Percentiles rank a stretch among this genome's conserved stretches.
These are phyloP conservation scores for Nicotiana knightiana DNA, from an alignment of 257 asterid species.

Conservation along the genomic window DNA sequence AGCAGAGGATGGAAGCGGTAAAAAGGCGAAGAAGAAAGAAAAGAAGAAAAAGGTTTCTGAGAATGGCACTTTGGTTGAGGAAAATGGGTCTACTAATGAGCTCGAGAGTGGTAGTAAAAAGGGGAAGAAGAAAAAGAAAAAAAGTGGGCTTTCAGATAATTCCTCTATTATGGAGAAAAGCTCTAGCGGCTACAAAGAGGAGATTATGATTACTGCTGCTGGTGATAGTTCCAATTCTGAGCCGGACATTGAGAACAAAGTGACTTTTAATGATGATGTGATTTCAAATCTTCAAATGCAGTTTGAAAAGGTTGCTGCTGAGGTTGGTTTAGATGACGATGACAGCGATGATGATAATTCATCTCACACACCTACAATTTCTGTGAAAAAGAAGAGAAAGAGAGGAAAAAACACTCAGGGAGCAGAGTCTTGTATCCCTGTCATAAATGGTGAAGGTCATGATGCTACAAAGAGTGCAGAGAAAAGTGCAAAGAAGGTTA, in stretches of 20 bases:
- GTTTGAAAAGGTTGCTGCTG: conserved; percentile 85
- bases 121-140: conserved; percentile 27
- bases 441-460: conserved; percentile 24
- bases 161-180: conserved; percentile 9
- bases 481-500: conserved; percentile 75
- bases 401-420: conserved; percentile 30
- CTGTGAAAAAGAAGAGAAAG: conserved; percentile 53
- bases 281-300: conserved; percentile 79
- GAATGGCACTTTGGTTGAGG: conserved; percentile 9
- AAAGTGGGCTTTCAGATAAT: conserved; percentile 19
- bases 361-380: conserved; percentile 23
- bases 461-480: conserved; percentile 41
- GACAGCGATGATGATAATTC: conserved; percentile 29
- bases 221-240: conserved; percentile 17
- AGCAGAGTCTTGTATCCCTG: conserved; percentile 11
- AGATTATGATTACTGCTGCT: conserved; percentile 11
- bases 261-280: conserved; percentile 39
- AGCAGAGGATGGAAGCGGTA: conserved; percentile 32
- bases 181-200: conserved; percentile 12
- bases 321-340: conserved; percentile 30
- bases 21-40: conserved; percentile 34
- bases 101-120: conserved; percentile 8
- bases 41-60: conserved; percentile 24
- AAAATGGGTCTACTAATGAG: conserved; percentile 12
- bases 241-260: conserved; percentile 28